Conservation (phyloP, 768 basidiomycete genomes). For the Mrakia hoshinonis region DNA sequence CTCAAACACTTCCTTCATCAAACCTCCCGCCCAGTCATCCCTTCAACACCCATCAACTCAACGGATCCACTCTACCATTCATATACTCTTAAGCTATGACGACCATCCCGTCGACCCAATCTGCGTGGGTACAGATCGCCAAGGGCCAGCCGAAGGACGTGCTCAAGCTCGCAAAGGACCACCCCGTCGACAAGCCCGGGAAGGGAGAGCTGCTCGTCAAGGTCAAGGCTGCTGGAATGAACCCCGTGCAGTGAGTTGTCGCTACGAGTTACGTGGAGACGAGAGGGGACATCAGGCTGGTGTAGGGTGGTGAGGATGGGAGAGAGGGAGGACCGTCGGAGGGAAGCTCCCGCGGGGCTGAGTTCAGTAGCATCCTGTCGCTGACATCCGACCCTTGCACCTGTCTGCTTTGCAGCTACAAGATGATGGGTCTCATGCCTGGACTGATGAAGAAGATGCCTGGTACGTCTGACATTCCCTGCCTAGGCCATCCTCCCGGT, state of each 20-base stretch:
- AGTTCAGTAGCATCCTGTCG: too few relatives aligned
- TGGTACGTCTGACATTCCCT: background rate
- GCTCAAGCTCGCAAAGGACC: slow-evolving; percentile 10
- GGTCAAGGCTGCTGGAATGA: slow-evolving; percentile 1
- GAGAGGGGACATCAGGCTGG: background rate
- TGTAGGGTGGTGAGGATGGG: background rate
- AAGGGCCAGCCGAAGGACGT: slow-evolving; percentile 1
- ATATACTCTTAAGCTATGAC: background rate
- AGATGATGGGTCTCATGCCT: slow-evolving; percentile 4
- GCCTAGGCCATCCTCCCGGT: background rate
- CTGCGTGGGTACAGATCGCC: slow-evolving; percentile 10
- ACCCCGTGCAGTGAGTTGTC: slow-evolving; percentile 4
- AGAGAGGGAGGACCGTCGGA: too few relatives aligned
- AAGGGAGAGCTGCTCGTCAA: slow-evolving; percentile 18
- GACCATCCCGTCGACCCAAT: background rate
- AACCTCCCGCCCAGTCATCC: too few relatives aligned
- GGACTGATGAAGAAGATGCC: background rate
- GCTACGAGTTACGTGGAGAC: background rate
- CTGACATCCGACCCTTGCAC: too few relatives aligned
- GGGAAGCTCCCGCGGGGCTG: too few relatives aligned
- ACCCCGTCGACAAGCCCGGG: slow-evolving; percentile 7
- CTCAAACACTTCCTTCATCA: too few relatives aligned
- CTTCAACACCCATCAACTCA: too few relatives aligned
- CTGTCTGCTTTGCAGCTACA: slow-evolving; percentile 3
- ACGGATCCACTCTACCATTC: too few relatives aligned